Conservation (phyloP, 192 early-diverging fungal species). For the Entrophospora sp. region DNA sequence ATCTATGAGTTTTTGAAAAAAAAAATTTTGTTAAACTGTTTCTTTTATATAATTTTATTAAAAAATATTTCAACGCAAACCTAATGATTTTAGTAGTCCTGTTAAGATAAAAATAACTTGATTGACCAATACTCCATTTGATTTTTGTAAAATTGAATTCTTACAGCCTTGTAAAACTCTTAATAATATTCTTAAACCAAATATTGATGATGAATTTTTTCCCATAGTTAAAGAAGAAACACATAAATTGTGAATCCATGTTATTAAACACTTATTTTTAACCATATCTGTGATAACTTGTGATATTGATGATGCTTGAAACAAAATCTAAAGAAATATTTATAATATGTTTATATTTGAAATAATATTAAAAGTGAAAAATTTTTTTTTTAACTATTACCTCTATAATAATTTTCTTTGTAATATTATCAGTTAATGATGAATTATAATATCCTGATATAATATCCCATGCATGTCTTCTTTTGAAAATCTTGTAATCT, state of each 20-base stretch:
- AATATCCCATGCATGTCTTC: constrained; percentile 64
- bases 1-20: background rate
- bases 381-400: constrained; percentile 29
- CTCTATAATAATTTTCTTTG: constrained; percentile 41
- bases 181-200: constrained; percentile 28
- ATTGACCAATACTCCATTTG: constrained; percentile 27
- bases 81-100: constrained; percentile 23
- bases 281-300: constrained; percentile 47
- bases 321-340: constrained; percentile 35
- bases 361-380: constrained; percentile 19
- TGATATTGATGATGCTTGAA: constrained; percentile 44
- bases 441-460: constrained; percentile 61
- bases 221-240: constrained; percentile 1
- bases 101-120: constrained; percentile 28
- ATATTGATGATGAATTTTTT: constrained; percentile 27
- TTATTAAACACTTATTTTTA: constrained; percentile 49
- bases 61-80: constrained; percentile 18
- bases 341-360: background rate
- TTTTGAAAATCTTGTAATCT: constrained; percentile 60
- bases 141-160: constrained; percentile 24
- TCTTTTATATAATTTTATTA: background rate
- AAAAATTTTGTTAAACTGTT: background rate
- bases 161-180: constrained; percentile 28
- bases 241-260: constrained; percentile 41
- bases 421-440: constrained; percentile 49